Evolutionary conservation across 1,139 yeast species (phyloP), one percentile per base, ranked within the genome.

Genomic region (Blastobotrys ciferrii): DNA sequence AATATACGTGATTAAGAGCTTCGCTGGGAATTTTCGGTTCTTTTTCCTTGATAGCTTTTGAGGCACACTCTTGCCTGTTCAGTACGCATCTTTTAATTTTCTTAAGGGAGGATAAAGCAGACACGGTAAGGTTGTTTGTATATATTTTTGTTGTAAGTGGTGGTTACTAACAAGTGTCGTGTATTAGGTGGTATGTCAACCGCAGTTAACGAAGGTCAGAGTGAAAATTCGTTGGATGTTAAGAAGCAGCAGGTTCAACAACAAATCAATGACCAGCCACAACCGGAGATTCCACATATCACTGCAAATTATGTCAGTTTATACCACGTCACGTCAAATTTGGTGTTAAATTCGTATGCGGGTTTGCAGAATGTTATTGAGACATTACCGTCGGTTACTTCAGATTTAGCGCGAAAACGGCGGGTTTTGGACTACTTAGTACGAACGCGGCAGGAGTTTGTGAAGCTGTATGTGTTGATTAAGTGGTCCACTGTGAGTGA

Each of bases 401-500:
- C 78, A 2, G 91, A 87, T 58, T 73, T 77, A 28, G 69, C 71
- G 6, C 79, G 87, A 53, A 89, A 89, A 68, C 78, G 80, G 53
- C 75, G 76, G 48, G 77, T 92, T 48, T 70, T 92, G 40, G 82
- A 84, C 43, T 69, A 84, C 49, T 73, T 91, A 40, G 84, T 89
- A 6, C 72, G 75, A 33, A 71, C 88, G 38, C 76, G 98, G 48
- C 89, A 87, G 58, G 94, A 89, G 60, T 87, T 84, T 60, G 77
- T 89, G 54, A 83, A 91, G 64, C 67, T 91, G 2, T 89, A 87
- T 57, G 95, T 95, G 3, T 70, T 92, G 44, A 79, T 85, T 42
- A 89, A 89, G 66, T 92, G 98, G 98, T 80, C 95, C 1, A 75
- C 78, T 30, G 82, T 80, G 30, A 75, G 91, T 11, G 75, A 80